These are phyloP conservation scores for Lasiodiplodia hormozganensis DNA, from an alignment of 2,329 filamentous ascomycete genomes.

Conservation along the genomic window DNA sequence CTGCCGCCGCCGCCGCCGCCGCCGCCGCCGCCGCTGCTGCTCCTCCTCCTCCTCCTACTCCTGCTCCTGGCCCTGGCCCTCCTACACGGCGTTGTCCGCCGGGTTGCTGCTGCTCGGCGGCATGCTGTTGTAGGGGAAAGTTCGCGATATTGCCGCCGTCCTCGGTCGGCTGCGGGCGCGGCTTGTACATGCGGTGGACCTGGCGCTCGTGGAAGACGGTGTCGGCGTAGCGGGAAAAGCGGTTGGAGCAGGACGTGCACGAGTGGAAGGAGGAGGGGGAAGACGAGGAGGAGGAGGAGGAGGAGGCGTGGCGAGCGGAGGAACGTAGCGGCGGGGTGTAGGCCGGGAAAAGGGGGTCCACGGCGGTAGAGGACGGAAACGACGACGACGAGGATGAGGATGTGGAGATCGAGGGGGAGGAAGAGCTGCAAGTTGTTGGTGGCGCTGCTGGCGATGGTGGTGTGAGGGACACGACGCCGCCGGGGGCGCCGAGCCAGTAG, in stretches of 20 bases:
- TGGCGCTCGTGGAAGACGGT: conserved; percentile 31
- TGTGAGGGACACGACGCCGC: conserved; percentile 28
- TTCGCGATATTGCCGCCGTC: neutral
- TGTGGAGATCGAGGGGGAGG: neutral
- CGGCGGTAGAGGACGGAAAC: neutral
- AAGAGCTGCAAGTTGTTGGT: neutral
- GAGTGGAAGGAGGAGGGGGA: neutral
- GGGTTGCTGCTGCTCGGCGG: neutral
- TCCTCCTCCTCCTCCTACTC: too few relatives aligned
- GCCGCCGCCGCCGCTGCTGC: too few relatives aligned
- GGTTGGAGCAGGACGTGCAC: conserved; percentile 1
- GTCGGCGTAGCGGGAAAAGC: conserved; percentile 13
- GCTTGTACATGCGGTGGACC: conserved; percentile 22
- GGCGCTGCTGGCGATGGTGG: neutral
- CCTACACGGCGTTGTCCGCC: neutral
- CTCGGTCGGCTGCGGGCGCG: conserved; percentile 1
- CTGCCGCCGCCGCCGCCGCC: too few relatives aligned
- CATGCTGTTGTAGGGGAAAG: neutral
- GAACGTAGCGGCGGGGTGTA: neutral
- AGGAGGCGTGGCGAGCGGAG: neutral
- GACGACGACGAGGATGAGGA: neutral
- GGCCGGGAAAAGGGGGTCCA: conserved; percentile 14
- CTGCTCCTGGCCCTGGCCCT: too few relatives aligned
- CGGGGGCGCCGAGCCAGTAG: conserved; percentile 38
- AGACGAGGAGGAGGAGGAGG: neutral